phyloP scores from a whole-genome alignment of 2,329 filamentous ascomycete species.

The Beauveria scarabaeidicola region DNA sequence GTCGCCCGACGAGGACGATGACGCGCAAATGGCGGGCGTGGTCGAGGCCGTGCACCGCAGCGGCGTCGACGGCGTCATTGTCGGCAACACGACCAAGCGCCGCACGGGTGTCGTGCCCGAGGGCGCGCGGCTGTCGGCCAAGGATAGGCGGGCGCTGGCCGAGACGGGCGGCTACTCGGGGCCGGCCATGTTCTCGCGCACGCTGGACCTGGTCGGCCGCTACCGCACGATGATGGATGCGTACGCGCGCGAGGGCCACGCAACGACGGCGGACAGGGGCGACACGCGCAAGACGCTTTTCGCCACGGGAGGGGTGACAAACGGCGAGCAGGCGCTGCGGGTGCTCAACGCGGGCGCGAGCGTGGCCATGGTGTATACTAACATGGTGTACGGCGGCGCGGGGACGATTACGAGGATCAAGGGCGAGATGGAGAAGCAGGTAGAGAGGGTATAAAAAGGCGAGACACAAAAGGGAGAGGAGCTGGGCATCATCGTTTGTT shows the following conservation, averaged over 20 bases:
- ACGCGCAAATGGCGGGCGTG: slow-evolving; percentile 78
- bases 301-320: slow-evolving; percentile 87
- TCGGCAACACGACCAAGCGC: slow-evolving; percentile 92
- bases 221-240: slow-evolving; percentile 65
- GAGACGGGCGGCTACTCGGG: slow-evolving; percentile 88
- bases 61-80: slow-evolving; percentile 90
- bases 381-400: slow-evolving; percentile 53
- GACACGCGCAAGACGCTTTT: slow-evolving; percentile 70
- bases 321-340: slow-evolving; percentile 72
- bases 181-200: slow-evolving; percentile 77
- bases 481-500: neutral
- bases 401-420: slow-evolving; percentile 60
- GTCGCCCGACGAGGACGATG: slow-evolving; percentile 85
- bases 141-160: slow-evolving; percentile 59
- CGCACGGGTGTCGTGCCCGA: slow-evolving; percentile 62
- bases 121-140: slow-evolving; percentile 53
- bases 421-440: slow-evolving; percentile 45
- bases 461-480: neutral
- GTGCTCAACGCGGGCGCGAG: slow-evolving; percentile 83
- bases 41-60: slow-evolving; percentile 74
- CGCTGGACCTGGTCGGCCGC: slow-evolving; percentile 65
- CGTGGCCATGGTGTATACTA: slow-evolving; percentile 88
- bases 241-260: slow-evolving; percentile 24
- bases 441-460: slow-evolving; percentile 18
- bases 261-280: slow-evolving; percentile 23